Evolutionary conservation across 768 basidiomycete genomes (phyloP).

Genomic region (Coprinellus micaceus): DNA sequence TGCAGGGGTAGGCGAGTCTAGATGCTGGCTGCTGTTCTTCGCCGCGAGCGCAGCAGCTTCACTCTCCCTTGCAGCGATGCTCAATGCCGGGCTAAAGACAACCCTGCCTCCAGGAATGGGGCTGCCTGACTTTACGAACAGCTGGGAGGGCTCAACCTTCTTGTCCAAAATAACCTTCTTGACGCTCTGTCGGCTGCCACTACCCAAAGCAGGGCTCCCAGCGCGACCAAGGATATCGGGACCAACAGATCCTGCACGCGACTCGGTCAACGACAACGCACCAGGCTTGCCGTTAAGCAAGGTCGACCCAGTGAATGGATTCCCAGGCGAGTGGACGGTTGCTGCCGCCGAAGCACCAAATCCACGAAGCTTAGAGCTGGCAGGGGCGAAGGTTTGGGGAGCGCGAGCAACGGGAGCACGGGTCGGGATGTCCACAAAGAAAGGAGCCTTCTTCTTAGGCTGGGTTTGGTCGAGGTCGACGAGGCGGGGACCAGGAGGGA

Average conservation of each 20-base stretch:
- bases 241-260: slow-evolving; percentile 36
- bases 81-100: slow-evolving; percentile 71
- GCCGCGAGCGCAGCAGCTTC: slow-evolving; percentile 43
- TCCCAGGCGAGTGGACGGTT: slow-evolving; percentile 24
- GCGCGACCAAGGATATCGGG: slow-evolving; percentile 65
- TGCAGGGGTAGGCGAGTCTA: slow-evolving; percentile 33
- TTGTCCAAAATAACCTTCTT: slow-evolving; percentile 92
- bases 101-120: slow-evolving; percentile 51
- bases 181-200: slow-evolving; percentile 72
- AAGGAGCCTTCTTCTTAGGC: slow-evolving; percentile 72
- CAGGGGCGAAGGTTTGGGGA: slow-evolving; percentile 61
- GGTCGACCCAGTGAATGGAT: slow-evolving; percentile 33
- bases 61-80: slow-evolving; percentile 71
- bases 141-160: slow-evolving; percentile 69
- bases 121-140: slow-evolving; percentile 53
- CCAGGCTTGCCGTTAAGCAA: slow-evolving; percentile 56
- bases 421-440: slow-evolving; percentile 74
- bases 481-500: slow-evolving; percentile 66
- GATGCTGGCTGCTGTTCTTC: slow-evolving; percentile 17
- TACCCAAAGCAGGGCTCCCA: slow-evolving; percentile 63
- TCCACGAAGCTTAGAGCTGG: slow-evolving; percentile 68
- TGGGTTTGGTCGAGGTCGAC: slow-evolving; percentile 54
- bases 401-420: slow-evolving; percentile 64
- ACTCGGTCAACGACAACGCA: slow-evolving; percentile 52
- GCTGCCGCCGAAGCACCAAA: slow-evolving; percentile 48